Conservation (phyloP, 805 yeast species). For the Candida golubevii region DNA sequence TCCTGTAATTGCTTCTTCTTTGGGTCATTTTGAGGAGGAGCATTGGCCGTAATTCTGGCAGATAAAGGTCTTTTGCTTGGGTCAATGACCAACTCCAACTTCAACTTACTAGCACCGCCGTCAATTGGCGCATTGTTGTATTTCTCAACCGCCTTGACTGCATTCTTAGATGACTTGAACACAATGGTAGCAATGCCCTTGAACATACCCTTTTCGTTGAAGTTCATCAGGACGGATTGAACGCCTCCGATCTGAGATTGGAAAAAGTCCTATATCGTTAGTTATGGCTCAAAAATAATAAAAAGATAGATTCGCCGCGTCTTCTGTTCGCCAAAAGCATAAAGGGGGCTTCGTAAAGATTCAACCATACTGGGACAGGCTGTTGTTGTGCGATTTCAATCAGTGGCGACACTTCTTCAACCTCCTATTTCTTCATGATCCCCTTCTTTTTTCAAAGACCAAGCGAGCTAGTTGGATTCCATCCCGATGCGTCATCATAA, state of each 20-base stretch:
- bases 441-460: too few species aligned
- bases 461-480: too few species aligned
- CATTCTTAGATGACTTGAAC: slow-evolving; percentile 66
- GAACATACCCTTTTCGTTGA: slow-evolving; percentile 84
- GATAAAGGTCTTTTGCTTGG: slow-evolving; percentile 74
- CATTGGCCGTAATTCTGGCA: slow-evolving; percentile 62
- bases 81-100: slow-evolving; percentile 77
- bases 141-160: slow-evolving; percentile 72
- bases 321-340: too few species aligned
- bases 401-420: too few species aligned
- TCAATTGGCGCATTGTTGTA: slow-evolving; percentile 94
- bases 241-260: slow-evolving; percentile 85
- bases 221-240: slow-evolving; percentile 61
- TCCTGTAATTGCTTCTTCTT: slow-evolving; percentile 23
- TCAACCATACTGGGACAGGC: too few species aligned
- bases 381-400: too few species aligned
- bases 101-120: slow-evolving; percentile 73
- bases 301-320: too few species aligned
- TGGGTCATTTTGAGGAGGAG: slow-evolving; percentile 19
- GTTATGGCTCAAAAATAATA: slow-evolving; percentile 13
- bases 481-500: too few species aligned
- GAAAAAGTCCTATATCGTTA: slow-evolving; percentile 74
- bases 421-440: too few species aligned
- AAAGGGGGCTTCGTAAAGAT: too few species aligned
- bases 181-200: slow-evolving; percentile 88